These are phyloP conservation scores for Dothiorella sarmentorum DNA, from an alignment of 2,329 filamentous ascomycete genomes.

Conservation along the genomic window DNA sequence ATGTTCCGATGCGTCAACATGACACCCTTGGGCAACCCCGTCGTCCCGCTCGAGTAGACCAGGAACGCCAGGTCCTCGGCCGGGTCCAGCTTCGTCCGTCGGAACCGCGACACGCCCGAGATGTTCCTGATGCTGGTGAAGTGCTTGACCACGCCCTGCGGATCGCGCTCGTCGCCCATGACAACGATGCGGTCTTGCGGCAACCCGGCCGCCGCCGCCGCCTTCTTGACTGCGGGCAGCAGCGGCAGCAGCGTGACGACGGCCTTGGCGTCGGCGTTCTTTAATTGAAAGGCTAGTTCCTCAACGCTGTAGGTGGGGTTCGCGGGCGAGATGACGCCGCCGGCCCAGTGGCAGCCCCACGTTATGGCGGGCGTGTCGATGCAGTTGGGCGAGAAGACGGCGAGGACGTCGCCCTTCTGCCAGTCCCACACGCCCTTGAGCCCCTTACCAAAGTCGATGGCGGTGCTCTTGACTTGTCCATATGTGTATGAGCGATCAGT, in stretches of 20 bases:
- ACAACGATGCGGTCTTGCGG: slow-evolving; percentile 69
- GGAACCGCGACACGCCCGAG: slow-evolving; percentile 56
- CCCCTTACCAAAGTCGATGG: slow-evolving; percentile 75
- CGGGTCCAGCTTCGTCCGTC: slow-evolving; percentile 61
- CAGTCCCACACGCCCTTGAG: slow-evolving; percentile 72
- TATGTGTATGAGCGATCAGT: slow-evolving; percentile 69
- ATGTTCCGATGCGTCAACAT: slow-evolving; percentile 82
- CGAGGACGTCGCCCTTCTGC: slow-evolving; percentile 79
- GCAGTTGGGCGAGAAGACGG: slow-evolving; percentile 78
- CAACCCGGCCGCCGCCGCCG: slow-evolving; percentile 68
- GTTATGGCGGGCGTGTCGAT: slow-evolving; percentile 76
- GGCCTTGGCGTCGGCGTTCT: slow-evolving; percentile 70
- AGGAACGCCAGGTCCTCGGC: slow-evolving; percentile 75
- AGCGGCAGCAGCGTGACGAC: slow-evolving; percentile 70
- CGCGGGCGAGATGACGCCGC: slow-evolving; percentile 76
- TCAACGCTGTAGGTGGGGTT: slow-evolving; percentile 83
- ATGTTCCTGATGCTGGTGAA: slow-evolving; percentile 68
- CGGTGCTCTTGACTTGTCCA: slow-evolving; percentile 60
- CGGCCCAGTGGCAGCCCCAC: slow-evolving; percentile 80
- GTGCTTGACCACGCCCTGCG: slow-evolving; percentile 60
- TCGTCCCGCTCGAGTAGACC: slow-evolving; percentile 87
- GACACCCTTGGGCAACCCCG: slow-evolving; percentile 87
- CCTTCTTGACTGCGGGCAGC: slow-evolving; percentile 62
- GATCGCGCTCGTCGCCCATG: slow-evolving; percentile 66
- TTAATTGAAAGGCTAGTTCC: slow-evolving; percentile 81